Percentiles rank a stretch among this genome's conserved stretches.
phyloP scores from a whole-genome alignment of 306 rosid genomes.

The Dryas drummondii region DNA sequence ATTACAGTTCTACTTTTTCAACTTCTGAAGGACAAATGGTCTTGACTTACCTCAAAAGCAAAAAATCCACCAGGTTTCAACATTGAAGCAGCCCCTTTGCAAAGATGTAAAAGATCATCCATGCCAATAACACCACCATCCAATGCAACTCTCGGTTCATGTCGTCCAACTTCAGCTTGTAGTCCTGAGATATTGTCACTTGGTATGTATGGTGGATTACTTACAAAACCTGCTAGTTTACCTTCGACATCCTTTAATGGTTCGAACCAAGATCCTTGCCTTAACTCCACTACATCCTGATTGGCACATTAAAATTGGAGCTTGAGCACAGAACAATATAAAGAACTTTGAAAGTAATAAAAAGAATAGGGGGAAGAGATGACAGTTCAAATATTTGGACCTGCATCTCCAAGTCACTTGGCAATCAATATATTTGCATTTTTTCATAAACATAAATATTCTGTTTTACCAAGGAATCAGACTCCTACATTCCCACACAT shows the following conservation, averaged over 20 bases:
- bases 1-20: neutral
- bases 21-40: neutral
- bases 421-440: neutral
- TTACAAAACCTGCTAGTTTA: slow-evolving; percentile 67
- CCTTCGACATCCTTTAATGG: slow-evolving; percentile 70
- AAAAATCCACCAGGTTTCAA: slow-evolving; percentile 87
- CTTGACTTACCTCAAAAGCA: slow-evolving; percentile 66
- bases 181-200: slow-evolving; percentile 62
- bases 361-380: neutral
- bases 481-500: neutral
- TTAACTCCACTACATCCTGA: slow-evolving; percentile 59
- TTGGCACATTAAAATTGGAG: slow-evolving; percentile 23
- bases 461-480: neutral
- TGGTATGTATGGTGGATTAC: slow-evolving; percentile 93
- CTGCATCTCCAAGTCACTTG: neutral
- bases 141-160: slow-evolving; percentile 73
- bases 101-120: slow-evolving; percentile 70
- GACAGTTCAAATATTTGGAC: neutral
- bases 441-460: neutral
- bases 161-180: slow-evolving; percentile 88
- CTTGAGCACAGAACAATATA: slow-evolving; percentile 10
- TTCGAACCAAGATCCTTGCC: slow-evolving; percentile 90
- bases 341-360: slow-evolving; percentile 8
- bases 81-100: slow-evolving; percentile 68
- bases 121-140: slow-evolving; percentile 78